Evolutionary conservation across 768 basidiomycete species (phyloP).

Genomic region (Boletus coccyginus): DNA sequence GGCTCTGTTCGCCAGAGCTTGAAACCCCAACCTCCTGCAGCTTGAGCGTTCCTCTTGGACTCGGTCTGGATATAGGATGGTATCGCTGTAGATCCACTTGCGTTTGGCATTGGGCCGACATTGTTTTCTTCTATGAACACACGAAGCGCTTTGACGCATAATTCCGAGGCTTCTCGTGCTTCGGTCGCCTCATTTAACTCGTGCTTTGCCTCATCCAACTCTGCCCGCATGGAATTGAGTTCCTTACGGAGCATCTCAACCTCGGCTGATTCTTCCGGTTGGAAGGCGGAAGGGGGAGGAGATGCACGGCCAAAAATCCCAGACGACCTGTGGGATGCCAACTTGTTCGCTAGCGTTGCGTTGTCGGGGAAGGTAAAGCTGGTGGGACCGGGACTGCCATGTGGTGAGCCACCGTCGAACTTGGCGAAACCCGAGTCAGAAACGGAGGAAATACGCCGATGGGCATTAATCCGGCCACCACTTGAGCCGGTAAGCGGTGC

Average conservation of each 20-base stretch:
- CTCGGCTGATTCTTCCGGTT: conserved; percentile 38
- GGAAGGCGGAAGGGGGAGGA: conserved; percentile 39
- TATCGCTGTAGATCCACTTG: conserved; percentile 14
- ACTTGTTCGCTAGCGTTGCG: conserved; percentile 14
- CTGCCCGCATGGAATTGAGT: conserved; percentile 49
- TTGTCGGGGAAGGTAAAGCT: conserved; percentile 35
- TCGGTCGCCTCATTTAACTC: conserved; percentile 79
- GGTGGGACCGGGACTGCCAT: conserved; percentile 34
- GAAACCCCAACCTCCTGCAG: conserved; percentile 58
- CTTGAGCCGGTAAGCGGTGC: conserved; percentile 62
- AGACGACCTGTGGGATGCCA: conserved; percentile 37
- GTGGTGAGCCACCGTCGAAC: conserved; percentile 32
- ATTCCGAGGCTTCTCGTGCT: conserved; percentile 83
- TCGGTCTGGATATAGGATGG: conserved; percentile 27
- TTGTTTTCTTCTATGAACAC: conserved; percentile 79
- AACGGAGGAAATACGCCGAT: conserved; percentile 73
- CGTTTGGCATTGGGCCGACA: conserved; percentile 40
- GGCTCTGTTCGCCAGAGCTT: conserved; percentile 61
- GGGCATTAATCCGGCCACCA: conserved; percentile 44
- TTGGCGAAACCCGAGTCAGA: conserved; percentile 53
- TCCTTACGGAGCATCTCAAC: conserved; percentile 61
- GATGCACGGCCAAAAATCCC: conserved; percentile 53
- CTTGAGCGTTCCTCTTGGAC: conserved; percentile 30
- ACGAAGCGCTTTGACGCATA: conserved; percentile 76
- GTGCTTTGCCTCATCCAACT: conserved; percentile 60